Percentiles rank a stretch among this genome's conserved stretches.
These are phyloP conservation scores for Arachnomyces sp. DNA, from an alignment of 2,329 filamentous ascomycete species.

Conservation along the genomic window DNA sequence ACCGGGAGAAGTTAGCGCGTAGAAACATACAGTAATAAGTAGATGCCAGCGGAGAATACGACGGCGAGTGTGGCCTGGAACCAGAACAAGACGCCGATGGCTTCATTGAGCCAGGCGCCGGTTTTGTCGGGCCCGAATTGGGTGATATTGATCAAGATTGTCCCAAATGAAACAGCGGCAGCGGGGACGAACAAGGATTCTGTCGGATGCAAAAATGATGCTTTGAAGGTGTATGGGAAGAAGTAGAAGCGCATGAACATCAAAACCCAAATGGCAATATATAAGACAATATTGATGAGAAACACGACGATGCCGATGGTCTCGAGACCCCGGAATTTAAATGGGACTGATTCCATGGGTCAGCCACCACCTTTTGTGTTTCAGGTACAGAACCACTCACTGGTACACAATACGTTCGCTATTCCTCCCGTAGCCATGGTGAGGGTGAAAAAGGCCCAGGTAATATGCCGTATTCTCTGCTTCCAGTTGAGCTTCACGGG, in stretches of 20 bases:
- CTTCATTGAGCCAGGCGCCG: constrained; percentile 53
- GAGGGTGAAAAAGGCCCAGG: constrained; percentile 74
- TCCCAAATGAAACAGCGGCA: constrained; percentile 60
- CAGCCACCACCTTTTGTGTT: constrained; percentile 35
- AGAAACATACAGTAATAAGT: constrained; percentile 57
- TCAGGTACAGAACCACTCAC: constrained; percentile 46
- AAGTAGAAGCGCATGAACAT: constrained; percentile 62
- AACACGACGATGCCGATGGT: constrained; percentile 56
- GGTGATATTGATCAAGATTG: constrained; percentile 69
- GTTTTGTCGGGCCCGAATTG: constrained; percentile 63
- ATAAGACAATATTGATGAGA: constrained; percentile 57
- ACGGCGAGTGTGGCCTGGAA: constrained; percentile 63
- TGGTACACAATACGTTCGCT: constrained; percentile 51
- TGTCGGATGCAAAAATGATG: constrained; percentile 67
- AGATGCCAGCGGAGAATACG: constrained; percentile 61
- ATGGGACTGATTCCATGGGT: constrained; percentile 37
- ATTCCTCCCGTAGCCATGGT: constrained; percentile 57
- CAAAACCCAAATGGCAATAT: constrained; percentile 55
- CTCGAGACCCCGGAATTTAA: constrained; percentile 48
- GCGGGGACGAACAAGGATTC: constrained; percentile 73
- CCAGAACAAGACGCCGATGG: constrained; percentile 67
- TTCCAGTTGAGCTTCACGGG: constrained; percentile 37
- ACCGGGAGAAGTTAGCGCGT: background rate
- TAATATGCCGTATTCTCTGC: constrained; percentile 54
- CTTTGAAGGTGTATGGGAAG: constrained; percentile 61